Evolutionary conservation across 768 basidiomycete species (phyloP), one percentile per base, ranked within the genome.

Genomic region (button mushroom (Agaricus bisporus)): DNA sequence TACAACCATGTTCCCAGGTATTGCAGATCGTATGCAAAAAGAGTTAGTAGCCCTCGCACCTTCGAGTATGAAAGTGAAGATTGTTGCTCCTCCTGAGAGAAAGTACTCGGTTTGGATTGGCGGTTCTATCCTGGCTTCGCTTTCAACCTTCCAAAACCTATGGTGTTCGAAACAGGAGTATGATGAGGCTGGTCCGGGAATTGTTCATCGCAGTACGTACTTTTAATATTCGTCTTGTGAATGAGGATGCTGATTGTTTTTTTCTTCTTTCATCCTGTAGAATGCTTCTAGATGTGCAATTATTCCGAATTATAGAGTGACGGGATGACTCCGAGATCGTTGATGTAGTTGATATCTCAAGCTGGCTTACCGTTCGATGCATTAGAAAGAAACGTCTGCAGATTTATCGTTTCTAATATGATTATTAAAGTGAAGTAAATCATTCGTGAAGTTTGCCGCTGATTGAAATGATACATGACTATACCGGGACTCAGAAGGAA

Each of bases 101-200:
- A 95, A 91, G 70, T 93, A 93, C 81, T 92, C 90, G 51, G 93
- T 95, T 72, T 97, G 94, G 90, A 93, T 93, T 62, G 88, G 88
- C 73, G 88, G 87, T 56, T 87, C 85, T 41, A 90, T 89, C 63
- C 73, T 90, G 60, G 93, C 92, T 42, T 93, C 91, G 29, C 80
- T 97, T 47, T 87, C 83, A 65, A 95, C 93, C 61, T 95, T 95
- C 93, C 93, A 95, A 77, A 94, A 93, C 68, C 74, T 95, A 72
- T 97, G 94, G 92, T 87, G 87, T 73, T 85, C 86, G 55, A 91
- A 91, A 72, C 88, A 91, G 65, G 92, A 94, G 74, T 94, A 93
- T 73, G 91, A 93, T 68, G 91, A 90, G 69, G 79, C 78, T 53
- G 86, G 87, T 44, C 86, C 87, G 56, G 83, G 79, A 54, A 88